Evolutionary conservation across 2,329 filamentous ascomycete genomes (phyloP), one percentile per base, ranked within the genome.

Genomic region (Aspergillus aculeatinus): DNA sequence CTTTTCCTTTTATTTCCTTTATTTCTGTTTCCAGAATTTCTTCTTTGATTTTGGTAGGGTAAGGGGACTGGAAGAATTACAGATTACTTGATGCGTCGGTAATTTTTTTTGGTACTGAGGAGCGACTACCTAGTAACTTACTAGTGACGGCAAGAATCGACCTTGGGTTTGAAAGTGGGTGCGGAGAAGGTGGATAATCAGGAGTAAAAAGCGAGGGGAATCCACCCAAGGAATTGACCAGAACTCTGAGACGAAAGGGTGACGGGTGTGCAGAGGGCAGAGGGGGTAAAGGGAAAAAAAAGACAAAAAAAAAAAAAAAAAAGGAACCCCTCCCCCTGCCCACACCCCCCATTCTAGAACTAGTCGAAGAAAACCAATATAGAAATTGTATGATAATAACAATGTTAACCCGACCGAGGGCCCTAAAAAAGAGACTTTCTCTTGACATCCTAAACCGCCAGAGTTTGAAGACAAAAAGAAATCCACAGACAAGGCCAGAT

Each of bases 111-210:
- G 31, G 39, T 44, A 44, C 39, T 44, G 39, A 3, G 6, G 39
- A 44, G 39, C 39, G 14, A 44, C 39, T 44, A 16, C 11, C 11
- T 35, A 12, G 23, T 23, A 35, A 12, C 33, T 35, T 44, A 19
- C 39, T 44, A 44, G 39, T 44, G 39, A 44, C 39, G 39, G 39
- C 39, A 44, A 44, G 39, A 44, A 44, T 44, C 39, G 39, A 44
- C 39, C 39, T 49, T 47, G 54, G 47, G 57, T 54, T 42, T 39
- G 51, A 42, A 51, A 49, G 47, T 60, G 58, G 50, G 39, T 52
- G 58, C 57, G 57, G 57, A 59, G 51, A 59, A 59, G 27, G 57
- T 58, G 50, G 50, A 49, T 59, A 54, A 48, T 51, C 50, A 42
- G 39, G 39, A 44, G 39, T 44, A 44, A 44, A 35, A 44, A 44